Conservation (phyloP, 768 basidiomycete species). For the Boletus rex-veris region DNA sequence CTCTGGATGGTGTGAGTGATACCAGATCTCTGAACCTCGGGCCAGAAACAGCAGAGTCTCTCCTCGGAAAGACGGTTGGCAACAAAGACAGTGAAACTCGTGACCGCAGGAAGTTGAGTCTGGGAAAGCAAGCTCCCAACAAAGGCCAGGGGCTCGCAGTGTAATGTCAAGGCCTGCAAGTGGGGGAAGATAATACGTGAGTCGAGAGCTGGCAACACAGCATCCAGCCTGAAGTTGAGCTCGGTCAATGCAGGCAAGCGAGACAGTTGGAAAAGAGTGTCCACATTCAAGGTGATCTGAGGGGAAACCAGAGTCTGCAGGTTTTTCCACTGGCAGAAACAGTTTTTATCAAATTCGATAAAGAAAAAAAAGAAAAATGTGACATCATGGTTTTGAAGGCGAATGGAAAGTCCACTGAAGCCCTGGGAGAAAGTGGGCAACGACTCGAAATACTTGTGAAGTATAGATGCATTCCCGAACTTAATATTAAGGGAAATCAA, state of each 20-base stretch:
- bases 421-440: background rate
- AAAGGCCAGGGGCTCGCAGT: no score
- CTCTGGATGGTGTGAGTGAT: no score
- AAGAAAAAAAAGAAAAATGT: no score
- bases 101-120: no score
- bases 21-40: no score
- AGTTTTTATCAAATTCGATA: background rate
- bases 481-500: background rate
- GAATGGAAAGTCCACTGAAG: background rate
- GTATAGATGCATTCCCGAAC: background rate
- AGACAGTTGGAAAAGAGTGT: background rate
- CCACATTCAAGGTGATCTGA: background rate
- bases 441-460: background rate
- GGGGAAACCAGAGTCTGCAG: background rate
- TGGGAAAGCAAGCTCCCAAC: no score
- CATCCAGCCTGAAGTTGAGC: background rate
- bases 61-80: no score
- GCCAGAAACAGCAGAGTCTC: no score
- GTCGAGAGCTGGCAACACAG: background rate
- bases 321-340: background rate
- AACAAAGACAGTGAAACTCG: no score
- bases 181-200: no score
- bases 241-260: background rate
- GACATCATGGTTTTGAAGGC: no score
- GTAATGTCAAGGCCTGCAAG: no score